Conservation (phyloP, 2,329 filamentous ascomycete genomes). For the Botrytis elliptica region DNA sequence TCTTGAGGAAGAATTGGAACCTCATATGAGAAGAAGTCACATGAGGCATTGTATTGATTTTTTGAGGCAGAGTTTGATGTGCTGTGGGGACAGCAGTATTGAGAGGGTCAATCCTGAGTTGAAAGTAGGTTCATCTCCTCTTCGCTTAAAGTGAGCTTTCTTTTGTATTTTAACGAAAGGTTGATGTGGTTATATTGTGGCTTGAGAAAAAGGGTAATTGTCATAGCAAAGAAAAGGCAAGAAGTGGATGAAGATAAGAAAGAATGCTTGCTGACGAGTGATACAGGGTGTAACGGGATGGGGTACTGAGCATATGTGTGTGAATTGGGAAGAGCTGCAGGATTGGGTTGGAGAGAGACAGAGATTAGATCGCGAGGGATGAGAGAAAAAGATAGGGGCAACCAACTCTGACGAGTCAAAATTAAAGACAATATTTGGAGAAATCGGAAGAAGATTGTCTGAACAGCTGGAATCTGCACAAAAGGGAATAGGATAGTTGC, state of each 20-base stretch:
- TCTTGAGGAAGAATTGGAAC: not conserved
- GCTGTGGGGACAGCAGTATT: slow-evolving; percentile 23
- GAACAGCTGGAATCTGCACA: not conserved
- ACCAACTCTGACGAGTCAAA: not conserved
- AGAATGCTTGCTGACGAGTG: not conserved
- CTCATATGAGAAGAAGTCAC: slow-evolving; percentile 15
- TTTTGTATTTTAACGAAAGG: rapidly evolving
- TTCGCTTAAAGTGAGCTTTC: rapidly evolving
- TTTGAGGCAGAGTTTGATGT: slow-evolving; percentile 26
- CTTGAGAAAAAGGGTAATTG: not conserved
- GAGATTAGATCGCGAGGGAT: not conserved
- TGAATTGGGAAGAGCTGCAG: slow-evolving; percentile 9
- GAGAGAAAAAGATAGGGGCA: not conserved
- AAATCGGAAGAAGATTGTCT: too few species aligned
- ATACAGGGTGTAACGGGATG: slow-evolving; percentile 9
- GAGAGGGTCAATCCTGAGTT: slow-evolving; percentile 5
- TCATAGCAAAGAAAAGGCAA: not conserved
- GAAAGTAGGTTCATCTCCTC: not conserved
- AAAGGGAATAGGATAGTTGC: not conserved
- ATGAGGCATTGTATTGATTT: slow-evolving; percentile 25
- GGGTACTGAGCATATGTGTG: slow-evolving; percentile 7
- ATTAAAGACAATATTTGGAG: not conserved
- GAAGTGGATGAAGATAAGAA: not conserved
- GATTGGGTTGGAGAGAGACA: slow-evolving; percentile 1
- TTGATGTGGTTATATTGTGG: too few species aligned